Percentiles rank a stretch among this genome's conserved stretches.
phyloP scores from a whole-genome alignment of 495 filamentous ascomycete genomes.

The Penicillium diatomitis region DNA sequence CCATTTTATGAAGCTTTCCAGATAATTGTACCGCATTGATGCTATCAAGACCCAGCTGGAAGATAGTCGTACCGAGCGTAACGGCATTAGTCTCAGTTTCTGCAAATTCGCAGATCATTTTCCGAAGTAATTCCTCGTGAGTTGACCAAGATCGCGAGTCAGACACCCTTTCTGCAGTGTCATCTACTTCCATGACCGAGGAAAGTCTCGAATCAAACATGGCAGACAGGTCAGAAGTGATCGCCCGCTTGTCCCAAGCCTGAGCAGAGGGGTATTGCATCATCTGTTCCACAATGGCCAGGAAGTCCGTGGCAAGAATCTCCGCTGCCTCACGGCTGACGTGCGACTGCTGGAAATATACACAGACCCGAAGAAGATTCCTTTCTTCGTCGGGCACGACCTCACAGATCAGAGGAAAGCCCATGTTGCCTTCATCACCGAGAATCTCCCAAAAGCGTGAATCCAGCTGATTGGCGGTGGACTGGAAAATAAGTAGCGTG shows the following conservation, averaged over 20 bases:
- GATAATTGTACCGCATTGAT: conserved; percentile 50
- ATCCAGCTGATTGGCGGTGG: conserved; percentile 41
- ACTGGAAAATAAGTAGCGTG: conserved; percentile 66
- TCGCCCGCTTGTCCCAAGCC: conserved; percentile 16
- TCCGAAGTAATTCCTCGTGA: conserved; percentile 50
- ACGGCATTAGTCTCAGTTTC: conserved; percentile 36
- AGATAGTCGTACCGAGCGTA: conserved; percentile 41
- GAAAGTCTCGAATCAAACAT: conserved; percentile 6
- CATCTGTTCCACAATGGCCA: conserved; percentile 32
- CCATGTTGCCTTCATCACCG: conserved; percentile 65
- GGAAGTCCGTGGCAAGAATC: conserved; percentile 40
- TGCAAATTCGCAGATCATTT: conserved; percentile 48
- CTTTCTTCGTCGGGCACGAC: conserved; percentile 43
- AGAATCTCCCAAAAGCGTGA: conserved; percentile 53
- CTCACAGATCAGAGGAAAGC: conserved; percentile 64
- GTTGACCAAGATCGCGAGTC: conserved; percentile 35
- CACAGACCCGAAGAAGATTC: conserved; percentile 24
- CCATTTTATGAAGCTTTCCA: conserved; percentile 48
- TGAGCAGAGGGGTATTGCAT: conserved; percentile 24
- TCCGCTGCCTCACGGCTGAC: conserved; percentile 30
- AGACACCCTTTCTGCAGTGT: neutral
- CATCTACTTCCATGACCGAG: neutral
- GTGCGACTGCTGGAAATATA: conserved; percentile 24
- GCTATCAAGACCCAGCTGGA: conserved; percentile 36
- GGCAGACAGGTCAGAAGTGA: conserved; percentile 1